A percentile compares a stretch with the other conserved stretches of the same genome.
These are phyloP conservation scores for Inonotus hispidus DNA, from an alignment of 1,284 basidiomycete genomes.

Conservation along the genomic window DNA sequence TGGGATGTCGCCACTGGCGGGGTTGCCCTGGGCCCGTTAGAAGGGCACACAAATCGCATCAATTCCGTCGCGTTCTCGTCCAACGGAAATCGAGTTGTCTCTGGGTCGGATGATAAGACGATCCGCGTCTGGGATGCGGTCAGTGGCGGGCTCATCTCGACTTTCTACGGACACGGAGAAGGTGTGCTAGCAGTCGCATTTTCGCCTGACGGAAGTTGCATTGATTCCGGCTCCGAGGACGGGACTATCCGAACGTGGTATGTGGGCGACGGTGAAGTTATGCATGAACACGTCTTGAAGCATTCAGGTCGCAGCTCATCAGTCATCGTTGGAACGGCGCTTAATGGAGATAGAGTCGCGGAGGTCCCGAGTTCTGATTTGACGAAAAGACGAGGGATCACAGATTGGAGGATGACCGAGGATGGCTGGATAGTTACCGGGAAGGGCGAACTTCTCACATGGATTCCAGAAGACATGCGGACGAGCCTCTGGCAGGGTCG, in stretches of 20 bases:
- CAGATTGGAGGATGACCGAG: not conserved
- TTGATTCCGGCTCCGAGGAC: not conserved
- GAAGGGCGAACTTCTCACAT: not conserved
- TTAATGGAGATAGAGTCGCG: not conserved
- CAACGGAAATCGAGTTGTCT: not conserved
- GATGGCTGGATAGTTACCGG: not conserved
- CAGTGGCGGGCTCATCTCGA: not conserved
- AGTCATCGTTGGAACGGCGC: too few relatives aligned
- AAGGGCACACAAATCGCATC: constrained; percentile 11
- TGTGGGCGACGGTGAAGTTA: not conserved
- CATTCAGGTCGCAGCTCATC: too few relatives aligned
- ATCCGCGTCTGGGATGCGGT: constrained; percentile 2
- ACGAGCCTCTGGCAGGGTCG: not conserved
- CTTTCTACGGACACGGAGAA: constrained; percentile 10
- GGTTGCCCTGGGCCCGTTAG: not conserved
- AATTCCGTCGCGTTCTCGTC: constrained; percentile 10
- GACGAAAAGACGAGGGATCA: not conserved
- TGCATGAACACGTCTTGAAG: not conserved
- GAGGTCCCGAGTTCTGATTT: not conserved
- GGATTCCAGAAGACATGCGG: not conserved
- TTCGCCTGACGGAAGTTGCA: constrained; percentile 4
- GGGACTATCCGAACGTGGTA: constrained; percentile 4
- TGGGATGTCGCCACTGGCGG: constrained; percentile 67
- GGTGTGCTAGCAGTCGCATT: constrained; percentile 13
- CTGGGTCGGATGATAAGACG: not conserved